Conservation (phyloP, 2,329 filamentous ascomycete genomes). For the Paracoccidioides brasiliensis region DNA sequence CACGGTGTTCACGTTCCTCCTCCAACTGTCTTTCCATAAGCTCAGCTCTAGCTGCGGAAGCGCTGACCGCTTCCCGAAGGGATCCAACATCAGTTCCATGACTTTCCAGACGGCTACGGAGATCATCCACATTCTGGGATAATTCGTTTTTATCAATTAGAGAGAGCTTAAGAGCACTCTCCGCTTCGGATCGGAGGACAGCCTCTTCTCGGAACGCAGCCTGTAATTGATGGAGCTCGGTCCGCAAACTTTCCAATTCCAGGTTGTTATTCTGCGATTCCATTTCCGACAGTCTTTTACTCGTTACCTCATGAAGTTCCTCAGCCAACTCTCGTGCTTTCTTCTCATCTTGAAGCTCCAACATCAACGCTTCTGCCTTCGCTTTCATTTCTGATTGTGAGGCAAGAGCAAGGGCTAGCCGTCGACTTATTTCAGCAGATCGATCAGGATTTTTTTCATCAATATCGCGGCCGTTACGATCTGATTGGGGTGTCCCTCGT, state of each 20-base stretch:
- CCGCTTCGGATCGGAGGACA: constrained; percentile 61
- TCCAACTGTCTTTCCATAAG: constrained; percentile 64
- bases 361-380: constrained; percentile 54
- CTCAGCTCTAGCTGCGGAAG: constrained; percentile 63
- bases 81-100: constrained; percentile 59
- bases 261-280: constrained; percentile 72
- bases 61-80: constrained; percentile 62
- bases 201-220: constrained; percentile 69
- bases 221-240: constrained; percentile 70
- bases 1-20: constrained; percentile 65
- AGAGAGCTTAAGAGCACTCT: constrained; percentile 61
- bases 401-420: constrained; percentile 68
- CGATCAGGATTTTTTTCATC: constrained; percentile 49
- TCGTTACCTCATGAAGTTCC: constrained; percentile 69
- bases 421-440: constrained; percentile 61
- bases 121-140: constrained; percentile 53
- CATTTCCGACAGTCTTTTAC: constrained; percentile 70
- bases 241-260: constrained; percentile 73
- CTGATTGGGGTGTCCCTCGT: constrained; percentile 40
- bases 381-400: constrained; percentile 67
- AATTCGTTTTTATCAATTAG: constrained; percentile 76
- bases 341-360: constrained; percentile 68
- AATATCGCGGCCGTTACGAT: constrained; percentile 44
- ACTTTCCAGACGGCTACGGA: constrained; percentile 52
- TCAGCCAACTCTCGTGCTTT: constrained; percentile 73